Percentiles rank a stretch among this genome's conserved stretches.
These are phyloP conservation scores for Gnomoniopsis sp. DNA, from an alignment of 2,329 filamentous ascomycete species.

Conservation along the genomic window DNA sequence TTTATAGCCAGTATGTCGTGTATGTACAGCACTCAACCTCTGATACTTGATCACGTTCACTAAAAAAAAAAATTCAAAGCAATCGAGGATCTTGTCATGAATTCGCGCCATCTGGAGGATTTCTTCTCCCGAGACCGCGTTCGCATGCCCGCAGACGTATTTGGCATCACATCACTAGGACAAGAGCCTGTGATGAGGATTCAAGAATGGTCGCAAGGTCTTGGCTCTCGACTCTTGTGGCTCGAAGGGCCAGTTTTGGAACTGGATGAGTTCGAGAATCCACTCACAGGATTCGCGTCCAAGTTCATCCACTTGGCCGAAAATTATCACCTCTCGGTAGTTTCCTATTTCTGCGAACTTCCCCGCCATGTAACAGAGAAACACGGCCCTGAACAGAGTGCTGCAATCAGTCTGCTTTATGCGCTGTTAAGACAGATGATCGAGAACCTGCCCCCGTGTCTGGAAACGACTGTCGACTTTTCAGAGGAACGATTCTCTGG, in stretches of 20 bases:
- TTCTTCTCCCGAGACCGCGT: neutral
- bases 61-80: neutral
- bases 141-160: neutral
- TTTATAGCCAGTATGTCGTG: neutral
- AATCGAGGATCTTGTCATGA: neutral
- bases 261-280: conserved; percentile 6
- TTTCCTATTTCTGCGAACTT: conserved; percentile 22
- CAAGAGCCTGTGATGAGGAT: neutral
- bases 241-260: conserved; percentile 7
- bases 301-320: conserved; percentile 6
- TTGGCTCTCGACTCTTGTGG: conserved; percentile 10
- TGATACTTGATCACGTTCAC: neutral
- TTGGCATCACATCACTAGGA: neutral
- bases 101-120: conserved; percentile 2
- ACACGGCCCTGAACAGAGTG: neutral
- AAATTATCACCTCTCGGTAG: neutral
- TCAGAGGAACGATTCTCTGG: neutral
- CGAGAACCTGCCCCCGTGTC: neutral
- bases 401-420: neutral
- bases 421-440: conserved; percentile 3
- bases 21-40: neutral
- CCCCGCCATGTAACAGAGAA: neutral
- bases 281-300: conserved; percentile 13
- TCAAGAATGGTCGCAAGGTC: neutral
- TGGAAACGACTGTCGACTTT: neutral